phyloP scores from a whole-genome alignment of 345 rosid species.

The Salix koriyanagi region DNA sequence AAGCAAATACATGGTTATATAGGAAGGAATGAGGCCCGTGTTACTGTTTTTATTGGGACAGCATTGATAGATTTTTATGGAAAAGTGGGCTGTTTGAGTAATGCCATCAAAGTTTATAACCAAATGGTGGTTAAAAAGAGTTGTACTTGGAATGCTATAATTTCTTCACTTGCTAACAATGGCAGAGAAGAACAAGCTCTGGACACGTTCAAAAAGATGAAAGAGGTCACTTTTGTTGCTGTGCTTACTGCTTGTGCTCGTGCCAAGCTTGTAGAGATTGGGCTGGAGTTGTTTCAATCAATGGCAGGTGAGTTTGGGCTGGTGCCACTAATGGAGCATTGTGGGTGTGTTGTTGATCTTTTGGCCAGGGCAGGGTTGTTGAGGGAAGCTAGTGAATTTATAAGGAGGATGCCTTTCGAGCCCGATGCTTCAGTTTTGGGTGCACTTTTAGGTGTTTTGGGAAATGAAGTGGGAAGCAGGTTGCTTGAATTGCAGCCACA shows the following conservation, averaged over 20 bases:
- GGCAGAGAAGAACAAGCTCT: conserved; percentile 50
- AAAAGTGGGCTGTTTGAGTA: conserved; percentile 40
- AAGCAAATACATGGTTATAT: conserved; percentile 55
- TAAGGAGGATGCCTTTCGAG: too few species aligned
- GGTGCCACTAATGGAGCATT: conserved; percentile 34
- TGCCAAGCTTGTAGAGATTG: conserved; percentile 42
- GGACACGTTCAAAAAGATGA: conserved; percentile 60
- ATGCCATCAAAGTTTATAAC: conserved; percentile 37
- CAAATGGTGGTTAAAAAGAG: conserved; percentile 32
- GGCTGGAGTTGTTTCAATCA: conserved; percentile 42
- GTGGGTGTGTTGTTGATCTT: too few species aligned
- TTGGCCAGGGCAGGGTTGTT: too few species aligned
- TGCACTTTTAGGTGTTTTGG: too few species aligned
- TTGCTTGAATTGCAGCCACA: conserved; percentile 47
- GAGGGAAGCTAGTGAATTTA: too few species aligned
- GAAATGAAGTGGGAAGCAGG: conserved; percentile 35
- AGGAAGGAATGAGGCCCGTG: conserved; percentile 29
- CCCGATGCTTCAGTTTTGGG: too few species aligned
- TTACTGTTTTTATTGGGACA: conserved; percentile 45
- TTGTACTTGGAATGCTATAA: conserved; percentile 74
- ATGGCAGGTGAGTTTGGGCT: conserved; percentile 36
- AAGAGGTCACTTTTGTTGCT: conserved; percentile 48
- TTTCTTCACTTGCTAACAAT: conserved; percentile 51
- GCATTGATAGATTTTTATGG: conserved; percentile 66
- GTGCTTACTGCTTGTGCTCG: conserved; percentile 68